A percentile compares a stretch with the other conserved stretches of the same genome.
These are phyloP conservation scores for Fragaria ananassa DNA, from an alignment of 306 rosid genomes.

Conservation along the genomic window DNA sequence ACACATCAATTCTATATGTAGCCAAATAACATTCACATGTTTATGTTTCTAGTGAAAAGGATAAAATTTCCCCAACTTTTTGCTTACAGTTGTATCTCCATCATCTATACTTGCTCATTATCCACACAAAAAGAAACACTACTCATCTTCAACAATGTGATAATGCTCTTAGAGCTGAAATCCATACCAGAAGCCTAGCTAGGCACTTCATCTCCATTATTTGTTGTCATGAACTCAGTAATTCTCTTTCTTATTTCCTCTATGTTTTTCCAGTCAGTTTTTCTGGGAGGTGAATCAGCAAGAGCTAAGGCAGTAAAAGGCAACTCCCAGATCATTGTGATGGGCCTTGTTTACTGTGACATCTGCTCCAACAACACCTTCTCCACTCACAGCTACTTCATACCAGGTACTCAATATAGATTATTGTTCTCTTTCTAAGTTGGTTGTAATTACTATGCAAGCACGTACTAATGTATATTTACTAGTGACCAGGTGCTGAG, in stretches of 20 bases:
- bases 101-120: slow-evolving; percentile 26
- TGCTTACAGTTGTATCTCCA: slow-evolving; percentile 45
- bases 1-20: slow-evolving; percentile 48
- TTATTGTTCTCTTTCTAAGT: neutral
- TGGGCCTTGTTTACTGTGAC: slow-evolving; percentile 97
- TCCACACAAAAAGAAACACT: slow-evolving; percentile 33
- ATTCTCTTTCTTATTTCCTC: slow-evolving; percentile 47
- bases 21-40: slow-evolving; percentile 90
- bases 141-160: slow-evolving; percentile 37
- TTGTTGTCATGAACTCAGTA: slow-evolving; percentile 43
- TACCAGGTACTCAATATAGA: slow-evolving; percentile 42
- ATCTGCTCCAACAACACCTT: slow-evolving; percentile 90
- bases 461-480: neutral
- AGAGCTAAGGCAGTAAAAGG: slow-evolving; percentile 18
- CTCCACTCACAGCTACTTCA: slow-evolving; percentile 78
- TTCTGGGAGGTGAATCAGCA: slow-evolving; percentile 53
- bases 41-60: slow-evolving; percentile 60
- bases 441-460: neutral
- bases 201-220: slow-evolving; percentile 2
- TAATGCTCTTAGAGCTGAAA: slow-evolving; percentile 36
- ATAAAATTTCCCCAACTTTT: slow-evolving; percentile 39
- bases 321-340: slow-evolving; percentile 73
- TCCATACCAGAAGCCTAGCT: neutral
- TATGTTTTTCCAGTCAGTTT: slow-evolving; percentile 30
- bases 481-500: slow-evolving; percentile 60